Evolutionary conservation across 257 asterid species (phyloP), one percentile per base, ranked within the genome.

Genomic region (Anisodus acutangulus): DNA sequence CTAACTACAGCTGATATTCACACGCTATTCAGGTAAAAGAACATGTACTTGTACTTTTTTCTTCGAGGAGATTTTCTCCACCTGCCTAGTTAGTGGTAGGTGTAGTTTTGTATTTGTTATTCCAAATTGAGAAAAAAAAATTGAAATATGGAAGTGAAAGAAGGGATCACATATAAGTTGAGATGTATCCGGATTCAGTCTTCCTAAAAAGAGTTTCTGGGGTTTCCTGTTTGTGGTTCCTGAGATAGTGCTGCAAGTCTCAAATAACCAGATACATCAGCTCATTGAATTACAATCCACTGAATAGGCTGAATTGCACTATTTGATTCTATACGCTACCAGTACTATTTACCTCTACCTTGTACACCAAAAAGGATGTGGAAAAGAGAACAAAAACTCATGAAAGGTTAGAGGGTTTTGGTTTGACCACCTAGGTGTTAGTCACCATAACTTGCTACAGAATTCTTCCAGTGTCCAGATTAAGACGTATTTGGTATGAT

Each of bases 1-100:
- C 94, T 95, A 68, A 92, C 97, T 47, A 95, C 99, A n/a, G 97
- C 96, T 83, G 99, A 97, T 85, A 93, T 93, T 82, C 98, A 95
- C 85, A 93, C 97, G 15, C 89, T 95, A 67, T 97, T 97, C 98
- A 93, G 98, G 99, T 97, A 63, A 58, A 67, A 26, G 45, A 76
- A 78, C 79, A 54, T 55, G 47, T 3, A 22, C 64, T 53, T 78
- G 49, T 53, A 2, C 35, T 53, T 67, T 69, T 37, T 47, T 41
- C n/a, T 68, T 35, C 17, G 79, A 67, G 49, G n/a, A 82, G 53
- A 47, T 51, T 64, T 82, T 51, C 53, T 37, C 8, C 53, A 35
- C 37, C 63, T 54, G 69, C 55, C 83, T 83, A 19, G 54, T 81
- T 47, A 47, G 84, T 31, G 53, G 69, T 31, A n/a, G 53, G 5